These are phyloP conservation scores for Russula virescens DNA, from an alignment of 768 basidiomycete genomes.

Conservation along the genomic window DNA sequence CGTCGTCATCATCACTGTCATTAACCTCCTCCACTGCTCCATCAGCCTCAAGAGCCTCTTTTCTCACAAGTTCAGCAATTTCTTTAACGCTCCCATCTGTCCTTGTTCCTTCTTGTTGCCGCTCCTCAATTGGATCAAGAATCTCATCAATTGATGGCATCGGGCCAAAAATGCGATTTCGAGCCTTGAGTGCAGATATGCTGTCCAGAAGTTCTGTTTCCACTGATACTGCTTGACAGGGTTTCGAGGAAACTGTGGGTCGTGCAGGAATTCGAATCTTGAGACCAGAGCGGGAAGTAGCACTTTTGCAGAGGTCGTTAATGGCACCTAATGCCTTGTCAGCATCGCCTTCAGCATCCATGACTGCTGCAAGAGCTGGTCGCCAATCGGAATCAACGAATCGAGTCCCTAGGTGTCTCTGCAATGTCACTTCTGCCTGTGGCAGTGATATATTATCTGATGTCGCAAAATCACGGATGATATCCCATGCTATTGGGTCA, in stretches of 20 bases:
- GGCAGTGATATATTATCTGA: not conserved
- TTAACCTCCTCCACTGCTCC: too few relatives aligned
- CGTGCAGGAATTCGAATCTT: not conserved
- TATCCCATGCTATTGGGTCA: not conserved
- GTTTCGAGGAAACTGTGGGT: not conserved
- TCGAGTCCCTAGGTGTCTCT: not conserved
- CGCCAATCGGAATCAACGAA: not conserved
- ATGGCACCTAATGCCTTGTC: too few relatives aligned
- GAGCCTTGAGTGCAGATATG: not conserved
- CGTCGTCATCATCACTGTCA: too few relatives aligned
- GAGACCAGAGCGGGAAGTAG: too few relatives aligned
- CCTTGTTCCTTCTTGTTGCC: not conserved
- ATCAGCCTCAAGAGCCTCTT: too few relatives aligned
- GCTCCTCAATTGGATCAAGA: not conserved
- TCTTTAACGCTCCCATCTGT: not conserved
- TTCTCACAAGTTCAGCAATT: not conserved
- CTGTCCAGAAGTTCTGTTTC: not conserved
- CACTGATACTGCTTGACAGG: not conserved
- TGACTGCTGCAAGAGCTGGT: not conserved
- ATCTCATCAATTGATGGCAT: not conserved
- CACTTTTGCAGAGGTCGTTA: too few relatives aligned
- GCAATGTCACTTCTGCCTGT: not conserved
- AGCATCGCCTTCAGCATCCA: not conserved
- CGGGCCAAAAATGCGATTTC: not conserved
- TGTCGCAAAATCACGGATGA: not conserved